Conservation (phyloP, 2,329 filamentous ascomycete species). For the Alternaria postmessia region DNA sequence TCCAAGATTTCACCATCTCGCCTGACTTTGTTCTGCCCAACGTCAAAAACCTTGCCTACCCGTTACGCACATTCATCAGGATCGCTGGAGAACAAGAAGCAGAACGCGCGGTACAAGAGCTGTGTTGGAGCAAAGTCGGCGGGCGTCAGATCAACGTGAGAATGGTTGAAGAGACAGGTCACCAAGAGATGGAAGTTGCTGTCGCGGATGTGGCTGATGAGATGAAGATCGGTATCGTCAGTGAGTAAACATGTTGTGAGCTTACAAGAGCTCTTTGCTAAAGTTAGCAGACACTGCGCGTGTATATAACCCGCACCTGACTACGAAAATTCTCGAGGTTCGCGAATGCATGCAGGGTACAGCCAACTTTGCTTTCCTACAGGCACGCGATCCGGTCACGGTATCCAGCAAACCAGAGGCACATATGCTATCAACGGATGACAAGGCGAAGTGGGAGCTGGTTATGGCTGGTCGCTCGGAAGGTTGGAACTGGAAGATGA, state of each 20-base stretch:
- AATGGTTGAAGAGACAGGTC: conserved; percentile 3
- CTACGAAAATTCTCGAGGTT: conserved; percentile 16
- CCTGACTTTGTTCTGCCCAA: conserved; percentile 15
- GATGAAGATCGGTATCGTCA: conserved; percentile 23
- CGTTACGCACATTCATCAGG: conserved; percentile 16
- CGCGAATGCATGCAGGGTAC: conserved; percentile 16
- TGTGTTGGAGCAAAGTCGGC: conserved; percentile 10
- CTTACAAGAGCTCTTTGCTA: not conserved
- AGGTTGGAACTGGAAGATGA: conserved; percentile 6
- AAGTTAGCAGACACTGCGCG: conserved; percentile 16
- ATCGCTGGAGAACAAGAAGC: conserved; percentile 13
- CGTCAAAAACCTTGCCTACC: conserved; percentile 15
- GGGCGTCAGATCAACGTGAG: conserved; percentile 12
- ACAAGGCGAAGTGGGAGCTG: conserved; percentile 17
- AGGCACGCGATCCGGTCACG: conserved; percentile 15
- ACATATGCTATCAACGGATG: conserved; percentile 2
- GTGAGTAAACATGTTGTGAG: conserved; percentile 2
- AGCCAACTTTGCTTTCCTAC: conserved; percentile 18
- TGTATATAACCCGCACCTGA: conserved; percentile 13
- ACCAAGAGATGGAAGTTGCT: conserved; percentile 10
- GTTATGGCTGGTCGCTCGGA: conserved; percentile 13
- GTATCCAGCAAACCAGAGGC: not conserved
- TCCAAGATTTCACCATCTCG: conserved; percentile 17
- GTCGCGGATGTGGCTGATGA: conserved; percentile 18
- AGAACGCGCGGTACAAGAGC: conserved; percentile 11